Evolutionary conservation across 2,329 filamentous ascomycete species (phyloP).

Genomic region (Stagonosporopsis tanaceti): DNA sequence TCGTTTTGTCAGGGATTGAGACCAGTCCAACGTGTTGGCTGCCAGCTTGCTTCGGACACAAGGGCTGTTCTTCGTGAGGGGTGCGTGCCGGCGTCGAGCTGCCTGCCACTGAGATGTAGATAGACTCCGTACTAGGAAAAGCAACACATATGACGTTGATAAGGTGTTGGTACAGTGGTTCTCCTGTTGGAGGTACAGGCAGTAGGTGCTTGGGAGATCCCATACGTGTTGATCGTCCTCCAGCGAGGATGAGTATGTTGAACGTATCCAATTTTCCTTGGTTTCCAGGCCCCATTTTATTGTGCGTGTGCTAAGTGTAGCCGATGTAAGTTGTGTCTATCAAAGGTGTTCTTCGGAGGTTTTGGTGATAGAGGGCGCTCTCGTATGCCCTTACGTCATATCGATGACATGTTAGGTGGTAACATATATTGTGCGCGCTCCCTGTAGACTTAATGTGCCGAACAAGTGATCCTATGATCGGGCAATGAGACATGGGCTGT

Average conservation of each 20-base stretch:
- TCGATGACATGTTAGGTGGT: too few relatives aligned
- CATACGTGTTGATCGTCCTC: constrained; percentile 13
- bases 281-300: too few relatives aligned
- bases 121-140: background rate
- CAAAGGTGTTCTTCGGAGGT: too few relatives aligned
- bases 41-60: background rate
- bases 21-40: background rate
- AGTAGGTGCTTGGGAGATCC: constrained; percentile 16
- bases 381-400: too few relatives aligned
- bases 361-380: too few relatives aligned
- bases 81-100: background rate
- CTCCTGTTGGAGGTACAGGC: background rate
- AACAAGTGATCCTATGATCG: too few relatives aligned
- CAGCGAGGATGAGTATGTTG: constrained; percentile 5
- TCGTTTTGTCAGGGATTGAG: constrained; percentile 1
- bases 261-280: background rate
- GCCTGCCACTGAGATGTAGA: background rate
- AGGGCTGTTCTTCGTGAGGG: background rate
- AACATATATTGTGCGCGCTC: too few relatives aligned
- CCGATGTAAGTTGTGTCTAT: too few relatives aligned
- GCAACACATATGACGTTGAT: background rate
- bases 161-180: constrained; percentile 9
- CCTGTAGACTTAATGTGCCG: too few relatives aligned
- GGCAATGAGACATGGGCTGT: too few relatives aligned
- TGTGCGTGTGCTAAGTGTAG: too few relatives aligned